Evolutionary conservation across 257 asterid genomes (phyloP).

Genomic region (Scutellaria barbata): DNA sequence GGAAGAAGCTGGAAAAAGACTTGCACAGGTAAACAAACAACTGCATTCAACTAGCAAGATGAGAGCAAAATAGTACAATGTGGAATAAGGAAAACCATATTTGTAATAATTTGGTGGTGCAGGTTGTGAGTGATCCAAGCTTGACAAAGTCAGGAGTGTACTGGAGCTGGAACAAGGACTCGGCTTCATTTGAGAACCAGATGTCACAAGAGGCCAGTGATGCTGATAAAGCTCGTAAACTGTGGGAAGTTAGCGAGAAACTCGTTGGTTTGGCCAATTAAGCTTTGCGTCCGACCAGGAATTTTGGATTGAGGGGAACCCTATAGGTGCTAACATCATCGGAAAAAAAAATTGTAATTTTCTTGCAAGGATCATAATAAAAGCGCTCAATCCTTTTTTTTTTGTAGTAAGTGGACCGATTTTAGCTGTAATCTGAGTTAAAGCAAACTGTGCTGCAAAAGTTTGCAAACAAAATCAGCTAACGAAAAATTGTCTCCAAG

Average conservation of each 20-base stretch:
- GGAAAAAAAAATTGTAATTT: slow-evolving; percentile 23
- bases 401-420: background rate
- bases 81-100: background rate
- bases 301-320: slow-evolving; percentile 34
- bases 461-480: background rate
- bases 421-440: background rate
- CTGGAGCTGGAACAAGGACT: slow-evolving; percentile 99
- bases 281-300: background rate
- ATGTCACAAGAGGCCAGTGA: slow-evolving; percentile 89
- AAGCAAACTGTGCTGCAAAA: background rate
- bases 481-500: background rate
- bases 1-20: slow-evolving; percentile 87
- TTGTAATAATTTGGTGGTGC: slow-evolving; percentile 26
- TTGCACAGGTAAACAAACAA: slow-evolving; percentile 66
- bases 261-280: slow-evolving; percentile 68
- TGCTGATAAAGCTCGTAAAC: slow-evolving; percentile 71
- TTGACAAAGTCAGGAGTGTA: slow-evolving; percentile 94
- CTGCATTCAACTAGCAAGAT: background rate
- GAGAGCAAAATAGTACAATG: background rate
- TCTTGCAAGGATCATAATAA: slow-evolving; percentile 40
- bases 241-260: slow-evolving; percentile 92
- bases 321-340: slow-evolving; percentile 22
- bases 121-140: slow-evolving; percentile 96
- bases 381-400: slow-evolving; percentile 36
- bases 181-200: slow-evolving; percentile 90